phyloP scores from a whole-genome alignment of 768 basidiomycete species.

The Crassisporium funariophilum region DNA sequence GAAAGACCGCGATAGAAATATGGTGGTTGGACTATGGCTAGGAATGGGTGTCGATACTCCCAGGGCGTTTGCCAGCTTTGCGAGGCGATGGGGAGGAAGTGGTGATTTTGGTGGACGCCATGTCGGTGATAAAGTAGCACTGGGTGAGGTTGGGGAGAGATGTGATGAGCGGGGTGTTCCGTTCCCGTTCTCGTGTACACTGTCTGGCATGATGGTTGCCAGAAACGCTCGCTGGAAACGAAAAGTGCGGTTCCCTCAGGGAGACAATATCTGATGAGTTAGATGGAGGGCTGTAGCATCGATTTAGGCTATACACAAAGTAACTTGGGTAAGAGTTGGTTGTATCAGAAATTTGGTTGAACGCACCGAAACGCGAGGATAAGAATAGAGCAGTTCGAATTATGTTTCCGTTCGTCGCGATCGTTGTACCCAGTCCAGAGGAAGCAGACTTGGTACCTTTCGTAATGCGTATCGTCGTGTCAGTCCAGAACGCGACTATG shows the following conservation, averaged over 20 bases:
- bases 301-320: conserved; percentile 1
- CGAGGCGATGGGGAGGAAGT: conserved; percentile 73
- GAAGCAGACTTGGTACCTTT: background rate
- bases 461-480: background rate
- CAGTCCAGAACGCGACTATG: background rate
- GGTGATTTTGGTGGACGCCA: conserved; percentile 75
- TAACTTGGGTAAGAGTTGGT: background rate
- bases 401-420: conserved; percentile 18
- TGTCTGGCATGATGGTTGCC: conserved; percentile 26
- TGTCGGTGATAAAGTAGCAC: conserved; percentile 35
- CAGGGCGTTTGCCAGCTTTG: conserved; percentile 83
- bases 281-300: conserved; percentile 16
- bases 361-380: conserved; percentile 12
- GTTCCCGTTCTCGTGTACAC: conserved; percentile 20
- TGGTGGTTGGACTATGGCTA: conserved; percentile 42
- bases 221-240: background rate
- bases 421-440: conserved; percentile 12
- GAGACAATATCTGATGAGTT: background rate
- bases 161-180: conserved; percentile 26
- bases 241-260: background rate
- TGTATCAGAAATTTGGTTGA: conserved; percentile 6
- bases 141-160: conserved; percentile 25
- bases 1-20: conserved; percentile 36
- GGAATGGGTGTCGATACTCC: conserved; percentile 79
- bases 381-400: no score